Conservation (phyloP, 345 rosid genomes). For the Rhodamnia rubescens region DNA sequence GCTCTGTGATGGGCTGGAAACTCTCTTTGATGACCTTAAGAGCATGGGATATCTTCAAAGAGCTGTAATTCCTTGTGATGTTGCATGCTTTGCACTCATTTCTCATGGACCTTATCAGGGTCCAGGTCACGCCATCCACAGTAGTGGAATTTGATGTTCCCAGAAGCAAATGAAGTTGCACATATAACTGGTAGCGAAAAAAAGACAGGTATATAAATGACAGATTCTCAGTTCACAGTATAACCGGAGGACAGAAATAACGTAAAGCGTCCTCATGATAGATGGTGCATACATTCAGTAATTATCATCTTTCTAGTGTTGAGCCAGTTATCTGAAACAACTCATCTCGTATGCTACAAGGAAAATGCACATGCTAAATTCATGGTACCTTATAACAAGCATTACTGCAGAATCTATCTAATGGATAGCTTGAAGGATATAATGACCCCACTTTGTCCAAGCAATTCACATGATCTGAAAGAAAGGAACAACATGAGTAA, state of each 20-base stretch:
- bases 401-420: constrained; percentile 29
- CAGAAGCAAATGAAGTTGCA: constrained; percentile 30
- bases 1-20: constrained; percentile 31
- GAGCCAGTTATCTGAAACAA: neutral
- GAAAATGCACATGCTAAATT: neutral
- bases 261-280: neutral
- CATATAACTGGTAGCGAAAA: constrained; percentile 11
- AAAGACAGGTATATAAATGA: constrained; percentile 5
- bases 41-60: constrained; percentile 28
- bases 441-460: constrained; percentile 7
- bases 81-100: constrained; percentile 7
- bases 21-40: constrained; percentile 33
- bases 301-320: neutral
- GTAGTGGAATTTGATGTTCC: constrained; percentile 38
- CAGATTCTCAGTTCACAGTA: neutral
- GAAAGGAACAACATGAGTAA: neutral
- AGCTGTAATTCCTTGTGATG: constrained; percentile 5
- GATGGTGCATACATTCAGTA: neutral
- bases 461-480: constrained; percentile 38
- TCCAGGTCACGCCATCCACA: constrained; percentile 44
- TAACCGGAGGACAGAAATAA: neutral
- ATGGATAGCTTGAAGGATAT: neutral
- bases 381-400: constrained; percentile 31
- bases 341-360: neutral
- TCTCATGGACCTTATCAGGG: constrained; percentile 20